Percentiles rank a stretch among this genome's conserved stretches.
Evolutionary conservation across 2,329 filamentous ascomycete genomes (phyloP).

Genomic region (Blastomyces gilchristii): DNA sequence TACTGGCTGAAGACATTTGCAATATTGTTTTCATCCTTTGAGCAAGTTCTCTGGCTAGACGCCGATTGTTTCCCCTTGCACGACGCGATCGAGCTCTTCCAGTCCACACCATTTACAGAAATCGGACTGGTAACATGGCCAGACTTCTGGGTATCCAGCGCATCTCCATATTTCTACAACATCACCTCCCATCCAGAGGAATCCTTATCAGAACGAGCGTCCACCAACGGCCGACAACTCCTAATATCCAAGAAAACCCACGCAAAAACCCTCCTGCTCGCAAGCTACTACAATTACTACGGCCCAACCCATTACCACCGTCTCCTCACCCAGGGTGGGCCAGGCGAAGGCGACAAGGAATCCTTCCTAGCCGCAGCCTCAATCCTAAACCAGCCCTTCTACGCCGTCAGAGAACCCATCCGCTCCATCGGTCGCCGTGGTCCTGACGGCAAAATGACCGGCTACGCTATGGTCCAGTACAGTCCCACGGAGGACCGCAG

Average conservation of each 20-base stretch:
- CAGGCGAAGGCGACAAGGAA: slow-evolving; percentile 44
- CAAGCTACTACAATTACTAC: slow-evolving; percentile 42
- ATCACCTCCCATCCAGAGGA: slow-evolving; percentile 27
- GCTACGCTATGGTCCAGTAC: slow-evolving; percentile 32
- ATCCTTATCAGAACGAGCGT: slow-evolving; percentile 18
- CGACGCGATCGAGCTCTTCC: slow-evolving; percentile 35
- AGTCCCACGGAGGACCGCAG: slow-evolving; percentile 27
- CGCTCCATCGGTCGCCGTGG: slow-evolving; percentile 24
- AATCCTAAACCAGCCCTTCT: slow-evolving; percentile 31
- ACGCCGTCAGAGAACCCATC: slow-evolving; percentile 33
- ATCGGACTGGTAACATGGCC: slow-evolving; percentile 39
- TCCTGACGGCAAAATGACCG: slow-evolving; percentile 22
- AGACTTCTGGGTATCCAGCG: slow-evolving; percentile 37
- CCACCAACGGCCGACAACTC: slow-evolving; percentile 38
- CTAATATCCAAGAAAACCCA: slow-evolving; percentile 38
- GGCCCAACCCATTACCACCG: slow-evolving; percentile 38
- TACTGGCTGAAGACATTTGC: slow-evolving; percentile 43
- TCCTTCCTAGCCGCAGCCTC: slow-evolving; percentile 40
- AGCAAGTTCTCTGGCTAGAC: slow-evolving; percentile 41
- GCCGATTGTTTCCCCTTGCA: slow-evolving; percentile 39
- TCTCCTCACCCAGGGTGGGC: slow-evolving; percentile 37
- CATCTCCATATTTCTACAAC: slow-evolving; percentile 30
- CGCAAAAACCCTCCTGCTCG: slow-evolving; percentile 33
- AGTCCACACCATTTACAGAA: slow-evolving; percentile 32
- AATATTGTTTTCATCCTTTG: slow-evolving; percentile 42